phyloP scores from a whole-genome alignment of 208 protist genomes.

The Acanthamoeba culbertsoni region DNA sequence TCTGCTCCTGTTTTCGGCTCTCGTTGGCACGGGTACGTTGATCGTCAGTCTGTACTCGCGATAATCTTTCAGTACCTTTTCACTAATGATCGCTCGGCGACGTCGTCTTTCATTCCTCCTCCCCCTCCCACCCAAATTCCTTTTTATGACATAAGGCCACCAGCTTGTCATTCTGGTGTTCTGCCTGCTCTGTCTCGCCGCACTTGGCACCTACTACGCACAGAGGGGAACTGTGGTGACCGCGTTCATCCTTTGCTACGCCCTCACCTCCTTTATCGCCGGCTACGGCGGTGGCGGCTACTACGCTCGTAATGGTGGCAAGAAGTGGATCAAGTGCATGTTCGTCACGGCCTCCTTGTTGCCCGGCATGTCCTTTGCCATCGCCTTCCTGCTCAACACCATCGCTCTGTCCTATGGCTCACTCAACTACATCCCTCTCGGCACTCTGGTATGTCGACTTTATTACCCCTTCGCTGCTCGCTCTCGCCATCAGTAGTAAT shows the following conservation, averaged over 20 bases:
- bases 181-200: conserved; percentile 10
- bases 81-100: too few species aligned
- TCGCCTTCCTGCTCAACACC: conserved; percentile 84
- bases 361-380: conserved; percentile 70
- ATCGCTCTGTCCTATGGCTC: conserved; percentile 86
- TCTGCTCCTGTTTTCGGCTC: conserved; percentile 84
- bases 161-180: conserved; percentile 49
- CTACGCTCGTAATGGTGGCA: conserved; percentile 77
- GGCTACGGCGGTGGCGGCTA: conserved; percentile 85
- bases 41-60: not conserved
- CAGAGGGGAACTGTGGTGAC: conserved; percentile 81
- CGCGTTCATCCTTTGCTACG: conserved; percentile 82
- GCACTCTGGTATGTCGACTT: conserved; percentile 63
- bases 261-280: conserved; percentile 83
- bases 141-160: not conserved
- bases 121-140: not conserved
- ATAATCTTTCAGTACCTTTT: not conserved
- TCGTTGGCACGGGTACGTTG: conserved; percentile 82
- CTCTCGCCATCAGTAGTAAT: not conserved
- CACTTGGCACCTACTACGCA: not conserved
- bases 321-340: conserved; percentile 80
- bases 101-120: not conserved
- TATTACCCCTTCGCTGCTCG: not conserved
- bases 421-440: conserved; percentile 66
- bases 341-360: conserved; percentile 84